phyloP scores from a whole-genome alignment of 495 filamentous ascomycete genomes.

The Aspergillus mulundensis region DNA sequence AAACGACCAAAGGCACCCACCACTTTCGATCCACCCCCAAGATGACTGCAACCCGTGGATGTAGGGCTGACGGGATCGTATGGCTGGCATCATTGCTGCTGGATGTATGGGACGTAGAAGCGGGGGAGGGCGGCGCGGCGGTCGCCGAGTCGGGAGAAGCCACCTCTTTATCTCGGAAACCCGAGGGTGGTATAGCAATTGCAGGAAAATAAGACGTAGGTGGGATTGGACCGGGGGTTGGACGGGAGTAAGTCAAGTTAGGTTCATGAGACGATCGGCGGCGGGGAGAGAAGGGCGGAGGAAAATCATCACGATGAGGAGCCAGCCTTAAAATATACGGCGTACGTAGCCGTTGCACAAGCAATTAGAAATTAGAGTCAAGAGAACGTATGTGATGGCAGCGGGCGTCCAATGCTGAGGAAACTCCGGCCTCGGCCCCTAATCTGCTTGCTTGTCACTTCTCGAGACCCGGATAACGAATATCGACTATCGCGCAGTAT shows the following conservation, averaged over 20 bases:
- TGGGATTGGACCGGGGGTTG: conserved; percentile 7
- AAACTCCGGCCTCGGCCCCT: neutral
- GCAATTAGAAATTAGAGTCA: neutral
- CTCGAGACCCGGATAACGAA: neutral
- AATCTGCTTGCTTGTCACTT: neutral
- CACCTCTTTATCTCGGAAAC: conserved; percentile 30
- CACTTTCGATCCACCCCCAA: conserved; percentile 59
- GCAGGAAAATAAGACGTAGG: conserved; percentile 15
- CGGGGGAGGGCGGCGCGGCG: conserved; percentile 34
- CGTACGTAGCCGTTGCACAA: conserved; percentile 40
- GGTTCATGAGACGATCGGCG: conserved; percentile 24
- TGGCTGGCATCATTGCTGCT: conserved; percentile 33
- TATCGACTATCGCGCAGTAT: neutral
- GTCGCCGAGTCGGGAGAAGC: conserved; percentile 24
- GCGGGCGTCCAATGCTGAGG: neutral
- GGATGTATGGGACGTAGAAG: conserved; percentile 34
- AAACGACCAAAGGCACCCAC: conserved; percentile 59
- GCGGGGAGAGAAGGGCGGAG: conserved; percentile 35
- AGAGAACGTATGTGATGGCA: neutral
- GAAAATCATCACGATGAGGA: conserved; percentile 43
- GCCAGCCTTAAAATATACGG: conserved; percentile 43
- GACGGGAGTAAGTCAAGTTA: conserved; percentile 25
- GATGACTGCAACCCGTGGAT: conserved; percentile 62
- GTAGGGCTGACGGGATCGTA: conserved; percentile 37
- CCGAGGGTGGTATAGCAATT: conserved; percentile 9